phyloP scores from a whole-genome alignment of 1,139 yeast genomes.

The Suzukiozyma palmioleophila region DNA sequence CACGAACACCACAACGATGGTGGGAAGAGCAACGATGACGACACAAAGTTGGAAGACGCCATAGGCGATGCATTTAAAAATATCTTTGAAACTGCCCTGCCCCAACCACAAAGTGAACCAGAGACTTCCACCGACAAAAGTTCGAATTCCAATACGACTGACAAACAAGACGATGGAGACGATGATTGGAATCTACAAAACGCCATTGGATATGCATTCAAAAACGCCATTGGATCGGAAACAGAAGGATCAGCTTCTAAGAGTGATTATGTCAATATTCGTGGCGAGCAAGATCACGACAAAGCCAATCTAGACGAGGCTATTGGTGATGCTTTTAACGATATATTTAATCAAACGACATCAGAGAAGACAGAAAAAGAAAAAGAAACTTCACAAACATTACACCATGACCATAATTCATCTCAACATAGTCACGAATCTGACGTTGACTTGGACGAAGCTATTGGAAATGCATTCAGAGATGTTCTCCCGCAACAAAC shows the following conservation, averaged over 20 bases:
- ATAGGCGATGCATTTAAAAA: conserved; percentile 18
- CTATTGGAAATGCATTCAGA: conserved; percentile 23
- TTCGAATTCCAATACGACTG: conserved; percentile 2
- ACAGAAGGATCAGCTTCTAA: background rate
- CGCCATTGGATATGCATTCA: conserved; percentile 23
- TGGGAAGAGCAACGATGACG: conserved; percentile 5
- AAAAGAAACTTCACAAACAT: background rate
- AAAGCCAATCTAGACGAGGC: conserved; percentile 18
- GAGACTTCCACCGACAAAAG: background rate
- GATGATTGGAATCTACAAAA: conserved; percentile 16
- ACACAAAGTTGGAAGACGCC: conserved; percentile 17
- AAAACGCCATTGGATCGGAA: conserved; percentile 3
- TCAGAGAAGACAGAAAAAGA: background rate
- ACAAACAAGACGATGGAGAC: background rate
- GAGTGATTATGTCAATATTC: too few relatives aligned
- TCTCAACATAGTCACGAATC: conserved; percentile 10
- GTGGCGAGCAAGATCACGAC: background rate
- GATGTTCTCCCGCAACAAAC: conserved; percentile 7
- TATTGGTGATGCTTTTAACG: conserved; percentile 22
- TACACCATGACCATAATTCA: background rate
- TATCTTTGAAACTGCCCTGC: conserved; percentile 2
- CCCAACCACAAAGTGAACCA: conserved; percentile 2
- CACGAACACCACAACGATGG: too few relatives aligned
- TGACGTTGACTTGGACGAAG: conserved; percentile 17
- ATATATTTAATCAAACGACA: background rate